Base-by-base conservation (phyloP, 768 basidiomycete species). In the Kwoniella mangroviensis region DNA sequence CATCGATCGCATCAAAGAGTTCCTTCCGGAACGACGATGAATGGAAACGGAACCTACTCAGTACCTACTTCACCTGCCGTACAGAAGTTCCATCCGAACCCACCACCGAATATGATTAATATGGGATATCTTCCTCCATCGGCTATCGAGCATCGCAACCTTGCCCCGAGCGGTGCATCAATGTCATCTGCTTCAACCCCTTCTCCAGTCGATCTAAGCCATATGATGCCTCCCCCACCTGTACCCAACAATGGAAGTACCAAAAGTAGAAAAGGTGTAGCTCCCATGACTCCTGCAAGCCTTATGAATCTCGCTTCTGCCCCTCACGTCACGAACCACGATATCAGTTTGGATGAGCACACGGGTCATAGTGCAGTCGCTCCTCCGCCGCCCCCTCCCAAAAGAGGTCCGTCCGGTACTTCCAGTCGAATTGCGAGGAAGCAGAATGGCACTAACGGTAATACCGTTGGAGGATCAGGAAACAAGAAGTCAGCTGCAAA, bases 271-370 rank as follows among this genome's bases (percentile, higher is more conserved):
- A 66, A 80, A 86, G 70, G 88, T 86, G 71, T 84, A 13, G 75
- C 80, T 4, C 95, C 95, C 6, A 92, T 93, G 54, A 97, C 95
- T 0, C 95, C 95, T 0, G 91, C 93, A 0, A 92, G 89, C 68
- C 91, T 98, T 78, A 93, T 98, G 92, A 95, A 95, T 73, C 86
- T 98, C 7, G 89, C 45, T 22, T 28, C 90, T 3, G 84, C 87
- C 45, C 81, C 90, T 2, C 88, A 49, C 4, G 26, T 45, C 10
- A 17, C 49, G 12, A 42, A 42, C 49, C 43, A 21, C 34, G 34
- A 63, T 42, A 28, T 58, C 17, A 51, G 41, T 28, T 1, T 22
- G 21, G 53, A 65, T 11, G 54, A 65, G 2, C 53, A 43, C 13
- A 4, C 22, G 4, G n/a, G 11, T 53, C 58, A 59, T 13, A 7